These are phyloP conservation scores for Coelastrella sp. DNA, from an alignment of 139 green algal species.

Conservation along the genomic window DNA sequence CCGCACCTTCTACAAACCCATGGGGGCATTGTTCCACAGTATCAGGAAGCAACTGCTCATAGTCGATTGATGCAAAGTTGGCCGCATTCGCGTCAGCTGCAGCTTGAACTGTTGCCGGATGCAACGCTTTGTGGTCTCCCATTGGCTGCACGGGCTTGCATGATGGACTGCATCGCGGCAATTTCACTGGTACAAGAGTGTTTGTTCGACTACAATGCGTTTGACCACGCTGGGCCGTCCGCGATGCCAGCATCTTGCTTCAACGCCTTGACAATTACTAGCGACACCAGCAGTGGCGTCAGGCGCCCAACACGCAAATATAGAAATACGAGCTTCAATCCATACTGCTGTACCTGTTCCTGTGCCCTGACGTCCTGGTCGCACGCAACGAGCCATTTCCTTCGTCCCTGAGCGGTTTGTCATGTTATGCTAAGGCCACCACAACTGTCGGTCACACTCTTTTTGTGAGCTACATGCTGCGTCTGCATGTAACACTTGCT, in stretches of 20 bases:
- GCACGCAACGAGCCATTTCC: no score
- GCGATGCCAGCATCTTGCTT: not conserved
- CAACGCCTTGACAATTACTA: not conserved
- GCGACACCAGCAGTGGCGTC: no score
- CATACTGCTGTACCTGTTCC: no score
- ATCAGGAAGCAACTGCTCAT: not conserved
- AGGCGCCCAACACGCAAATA: no score
- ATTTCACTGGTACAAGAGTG: not conserved
- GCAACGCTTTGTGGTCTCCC: not conserved
- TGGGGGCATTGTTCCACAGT: slow-evolving; percentile 25
- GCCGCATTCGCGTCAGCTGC: not conserved
- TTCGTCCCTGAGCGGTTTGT: no score
- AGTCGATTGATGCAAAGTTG: not conserved
- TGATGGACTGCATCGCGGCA: not conserved
- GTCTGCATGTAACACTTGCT: no score
- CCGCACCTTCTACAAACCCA: slow-evolving; percentile 19
- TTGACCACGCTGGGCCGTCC: not conserved
- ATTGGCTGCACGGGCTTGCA: not conserved
- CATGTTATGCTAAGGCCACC: no score
- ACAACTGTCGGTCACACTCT: no score
- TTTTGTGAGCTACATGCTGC: no score
- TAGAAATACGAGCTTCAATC: no score
- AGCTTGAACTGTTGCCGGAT: not conserved
- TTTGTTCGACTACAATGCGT: not conserved
- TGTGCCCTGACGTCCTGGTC: no score